A percentile compares a stretch with the other conserved stretches of the same genome.
Conservation (phyloP, 129 eudicot species). For the Mikania micrantha region DNA sequence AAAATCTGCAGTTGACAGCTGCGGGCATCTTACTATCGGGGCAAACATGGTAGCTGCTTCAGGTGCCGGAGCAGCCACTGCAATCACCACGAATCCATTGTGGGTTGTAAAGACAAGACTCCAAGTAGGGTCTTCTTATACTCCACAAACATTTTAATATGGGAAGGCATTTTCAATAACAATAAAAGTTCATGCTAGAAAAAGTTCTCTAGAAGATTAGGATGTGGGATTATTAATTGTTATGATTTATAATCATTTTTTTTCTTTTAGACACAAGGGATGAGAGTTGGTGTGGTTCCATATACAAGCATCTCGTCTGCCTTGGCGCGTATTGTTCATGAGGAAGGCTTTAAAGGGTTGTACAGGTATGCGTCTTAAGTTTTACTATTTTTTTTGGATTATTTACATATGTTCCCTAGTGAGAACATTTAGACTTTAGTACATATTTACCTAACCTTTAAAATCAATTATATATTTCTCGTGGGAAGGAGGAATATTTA, state of each 20-base stretch:
- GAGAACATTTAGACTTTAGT: too few relatives aligned
- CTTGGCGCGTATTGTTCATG: constrained; percentile 65
- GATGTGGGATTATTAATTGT: neutral
- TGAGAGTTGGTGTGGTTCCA: constrained; percentile 91
- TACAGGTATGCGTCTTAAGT: constrained; percentile 54
- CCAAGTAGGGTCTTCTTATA: constrained; percentile 44
- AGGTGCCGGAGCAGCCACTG: constrained; percentile 96
- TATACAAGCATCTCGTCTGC: constrained; percentile 78
- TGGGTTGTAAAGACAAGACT: constrained; percentile 99
- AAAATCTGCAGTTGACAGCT: constrained; percentile 39
- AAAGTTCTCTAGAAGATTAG: neutral
- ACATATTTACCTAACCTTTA: too few relatives aligned
- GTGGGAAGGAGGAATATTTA: too few relatives aligned
- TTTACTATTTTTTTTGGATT: neutral
- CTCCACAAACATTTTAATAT: neutral
- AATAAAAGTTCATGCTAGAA: neutral
- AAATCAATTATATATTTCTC: too few relatives aligned
- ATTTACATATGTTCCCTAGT: too few relatives aligned
- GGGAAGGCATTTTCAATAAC: neutral
- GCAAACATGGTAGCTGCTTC: constrained; percentile 97
- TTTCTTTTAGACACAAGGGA: constrained; percentile 77
- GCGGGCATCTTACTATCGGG: constrained; percentile 61
- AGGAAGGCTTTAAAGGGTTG: constrained; percentile 92
- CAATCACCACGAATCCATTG: constrained; percentile 79
- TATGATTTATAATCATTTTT: neutral